These are phyloP conservation scores for Limtongozyma cylindracea DNA, from an alignment of 805 yeast genomes.

Conservation along the genomic window DNA sequence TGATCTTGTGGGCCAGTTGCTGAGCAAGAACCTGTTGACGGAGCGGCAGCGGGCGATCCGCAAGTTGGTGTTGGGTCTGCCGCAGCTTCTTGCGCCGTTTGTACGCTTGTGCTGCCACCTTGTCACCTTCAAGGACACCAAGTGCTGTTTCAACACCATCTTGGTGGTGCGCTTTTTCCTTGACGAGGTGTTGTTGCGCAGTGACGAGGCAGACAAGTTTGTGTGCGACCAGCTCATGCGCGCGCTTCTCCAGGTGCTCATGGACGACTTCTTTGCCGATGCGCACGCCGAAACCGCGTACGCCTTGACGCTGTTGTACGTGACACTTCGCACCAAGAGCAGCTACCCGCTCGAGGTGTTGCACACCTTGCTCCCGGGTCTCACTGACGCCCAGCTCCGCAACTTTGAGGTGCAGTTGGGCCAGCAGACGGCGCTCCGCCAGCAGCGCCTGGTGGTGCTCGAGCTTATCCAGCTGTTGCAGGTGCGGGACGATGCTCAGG, in stretches of 20 bases:
- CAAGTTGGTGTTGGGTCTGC: conserved; percentile 34
- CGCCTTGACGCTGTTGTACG: conserved; percentile 57
- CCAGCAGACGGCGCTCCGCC: conserved; percentile 43
- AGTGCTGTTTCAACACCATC: conserved; percentile 81
- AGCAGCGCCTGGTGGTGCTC: conserved; percentile 56
- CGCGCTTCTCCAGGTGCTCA: conserved; percentile 37
- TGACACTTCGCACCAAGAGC: conserved; percentile 44
- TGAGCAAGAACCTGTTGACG: conserved; percentile 20
- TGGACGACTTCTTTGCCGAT: conserved; percentile 59
- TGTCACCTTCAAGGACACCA: conserved; percentile 64
- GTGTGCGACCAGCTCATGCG: conserved; percentile 42
- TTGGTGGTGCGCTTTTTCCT: conserved; percentile 54
- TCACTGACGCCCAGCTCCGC: conserved; percentile 27
- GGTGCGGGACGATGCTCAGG: conserved; percentile 10
- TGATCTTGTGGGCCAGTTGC: conserved; percentile 67
- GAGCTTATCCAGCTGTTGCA: conserved; percentile 49
- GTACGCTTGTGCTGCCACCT: conserved; percentile 52
- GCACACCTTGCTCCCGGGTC: conserved; percentile 24
- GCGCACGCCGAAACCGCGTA: conserved; percentile 85
- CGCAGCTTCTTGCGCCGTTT: conserved; percentile 52
- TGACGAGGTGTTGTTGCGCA: conserved; percentile 38
- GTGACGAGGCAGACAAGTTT: conserved; percentile 52
- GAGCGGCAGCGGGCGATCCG: conserved; percentile 44
- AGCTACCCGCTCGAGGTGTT: conserved; percentile 41
- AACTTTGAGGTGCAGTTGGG: conserved; percentile 39